Evolutionary conservation across 345 rosid genomes (phyloP).

Genomic region (Hibiscus tridactylites): DNA sequence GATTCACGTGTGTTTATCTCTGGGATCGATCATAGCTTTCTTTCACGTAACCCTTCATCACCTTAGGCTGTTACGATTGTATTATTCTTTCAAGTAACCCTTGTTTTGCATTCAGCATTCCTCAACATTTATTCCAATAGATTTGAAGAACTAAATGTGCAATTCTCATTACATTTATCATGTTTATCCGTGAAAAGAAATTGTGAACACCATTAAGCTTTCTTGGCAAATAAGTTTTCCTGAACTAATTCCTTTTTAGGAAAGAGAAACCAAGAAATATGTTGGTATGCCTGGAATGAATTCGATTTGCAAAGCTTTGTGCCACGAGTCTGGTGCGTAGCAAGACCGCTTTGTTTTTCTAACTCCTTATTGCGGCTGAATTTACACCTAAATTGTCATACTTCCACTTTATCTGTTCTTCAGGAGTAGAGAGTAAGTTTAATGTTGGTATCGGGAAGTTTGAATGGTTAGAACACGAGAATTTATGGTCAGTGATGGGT

Average conservation of each 20-base stretch:
- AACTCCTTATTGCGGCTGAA: background rate
- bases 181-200: background rate
- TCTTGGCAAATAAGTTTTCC: background rate
- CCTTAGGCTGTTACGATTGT: background rate
- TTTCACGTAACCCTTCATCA: no score
- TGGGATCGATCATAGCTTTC: background rate
- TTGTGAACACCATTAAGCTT: background rate
- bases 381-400: background rate
- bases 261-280: slow-evolving; percentile 45
- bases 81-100: background rate
- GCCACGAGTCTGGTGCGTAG: slow-evolving; percentile 49
- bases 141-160: no score
- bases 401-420: slow-evolving; percentile 8
- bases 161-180: background rate
- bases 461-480: slow-evolving; percentile 58
- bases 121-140: no score
- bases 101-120: background rate
- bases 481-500: slow-evolving; percentile 55
- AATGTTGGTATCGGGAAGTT: slow-evolving; percentile 52
- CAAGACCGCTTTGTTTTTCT: background rate
- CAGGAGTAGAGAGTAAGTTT: slow-evolving; percentile 67
- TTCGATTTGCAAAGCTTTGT: slow-evolving; percentile 57
- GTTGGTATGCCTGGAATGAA: slow-evolving; percentile 87
- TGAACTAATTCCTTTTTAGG: slow-evolving; percentile 30
- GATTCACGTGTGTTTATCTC: background rate